Evolutionary conservation across 2,329 filamentous ascomycete genomes (phyloP), one percentile per base, ranked within the genome.

Genomic region (Ascochyta lentis): DNA sequence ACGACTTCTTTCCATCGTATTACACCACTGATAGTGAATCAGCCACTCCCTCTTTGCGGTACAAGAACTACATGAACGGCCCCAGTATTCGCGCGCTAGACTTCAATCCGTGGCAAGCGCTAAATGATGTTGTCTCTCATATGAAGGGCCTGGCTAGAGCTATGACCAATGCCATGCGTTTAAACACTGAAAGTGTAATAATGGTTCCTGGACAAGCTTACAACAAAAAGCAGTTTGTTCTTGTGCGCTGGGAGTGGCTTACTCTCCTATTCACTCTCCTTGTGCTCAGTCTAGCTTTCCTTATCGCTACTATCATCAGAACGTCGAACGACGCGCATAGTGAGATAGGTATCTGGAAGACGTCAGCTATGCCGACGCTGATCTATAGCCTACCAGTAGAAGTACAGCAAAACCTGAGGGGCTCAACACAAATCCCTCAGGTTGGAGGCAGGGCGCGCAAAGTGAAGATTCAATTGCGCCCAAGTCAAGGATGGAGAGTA

Each of bases 221-320:
- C 9, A 31, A 31, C 10, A 31, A 4, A 31, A 31, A 31, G 29
- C 29, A 31, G 13, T 31, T 4, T 5, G 29, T 31, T 10, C 7
- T n/a, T 1, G 66, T 75, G 0, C 49, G 63, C 4, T 75, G 69
- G 70, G 59, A n/a, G 2, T 75, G 71, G 70, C 57, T 75, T 6
- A 38, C 58, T 0, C 68, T 74, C 19, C 72, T 71, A 0, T 24
- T 68, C n/a, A 50, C 44, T 0, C 46, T 75, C 6, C 49, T 71
- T 6, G 4, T 62, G 0, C 29, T 72, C 1, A 67, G 64, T 12
- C 39, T 68, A 0, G 15, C 57, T 0, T 73, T 70, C 23, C 38
- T 75, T 8, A 22, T 65, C 0, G 54, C 63, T 1, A 70, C 70
- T 0, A 71, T 75, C 6, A 6, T 66, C 1, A 67, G 63, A 40